Conservation (phyloP, 2,329 filamentous ascomycete species). For the Clonostachys rhizophaga region DNA sequence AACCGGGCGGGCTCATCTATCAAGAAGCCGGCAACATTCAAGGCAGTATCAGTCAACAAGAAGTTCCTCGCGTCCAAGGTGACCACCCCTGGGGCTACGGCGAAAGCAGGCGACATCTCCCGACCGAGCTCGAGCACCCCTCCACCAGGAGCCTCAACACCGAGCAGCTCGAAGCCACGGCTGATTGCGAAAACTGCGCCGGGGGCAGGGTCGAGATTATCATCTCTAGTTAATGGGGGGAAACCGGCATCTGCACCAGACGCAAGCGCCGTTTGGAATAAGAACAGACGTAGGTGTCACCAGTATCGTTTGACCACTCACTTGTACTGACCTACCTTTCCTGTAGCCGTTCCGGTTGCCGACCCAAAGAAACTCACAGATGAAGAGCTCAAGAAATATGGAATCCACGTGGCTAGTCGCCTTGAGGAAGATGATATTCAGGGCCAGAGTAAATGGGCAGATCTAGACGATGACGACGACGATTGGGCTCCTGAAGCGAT, state of each 20-base stretch:
- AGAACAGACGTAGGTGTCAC: conserved; percentile 67
- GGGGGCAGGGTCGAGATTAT: conserved; percentile 36
- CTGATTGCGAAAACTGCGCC: conserved; percentile 72
- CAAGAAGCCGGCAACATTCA: conserved; percentile 77
- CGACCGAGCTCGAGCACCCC: conserved; percentile 39
- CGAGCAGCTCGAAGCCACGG: conserved; percentile 59
- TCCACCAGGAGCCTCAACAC: conserved; percentile 35
- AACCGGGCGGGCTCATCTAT: conserved; percentile 52
- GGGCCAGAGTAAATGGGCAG: conserved; percentile 81
- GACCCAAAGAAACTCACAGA: conserved; percentile 82
- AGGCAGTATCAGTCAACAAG: conserved; percentile 81
- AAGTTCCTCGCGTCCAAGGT: conserved; percentile 75
- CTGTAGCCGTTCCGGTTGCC: conserved; percentile 55
- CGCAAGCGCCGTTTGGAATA: conserved; percentile 78
- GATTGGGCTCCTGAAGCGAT: conserved; percentile 84
- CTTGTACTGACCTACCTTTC: background rate
- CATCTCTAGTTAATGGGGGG: conserved; percentile 46
- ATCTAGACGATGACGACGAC: conserved; percentile 85
- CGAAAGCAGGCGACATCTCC: conserved; percentile 48
- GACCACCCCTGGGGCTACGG: conserved; percentile 30
- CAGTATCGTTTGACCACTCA: background rate
- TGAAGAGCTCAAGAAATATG: conserved; percentile 81
- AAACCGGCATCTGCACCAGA: conserved; percentile 62
- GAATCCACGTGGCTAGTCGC: conserved; percentile 78
- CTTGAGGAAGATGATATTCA: conserved; percentile 69